Evolutionary conservation across 2,329 filamentous ascomycete genomes (phyloP).

Genomic region (Myriangium duriaei): DNA sequence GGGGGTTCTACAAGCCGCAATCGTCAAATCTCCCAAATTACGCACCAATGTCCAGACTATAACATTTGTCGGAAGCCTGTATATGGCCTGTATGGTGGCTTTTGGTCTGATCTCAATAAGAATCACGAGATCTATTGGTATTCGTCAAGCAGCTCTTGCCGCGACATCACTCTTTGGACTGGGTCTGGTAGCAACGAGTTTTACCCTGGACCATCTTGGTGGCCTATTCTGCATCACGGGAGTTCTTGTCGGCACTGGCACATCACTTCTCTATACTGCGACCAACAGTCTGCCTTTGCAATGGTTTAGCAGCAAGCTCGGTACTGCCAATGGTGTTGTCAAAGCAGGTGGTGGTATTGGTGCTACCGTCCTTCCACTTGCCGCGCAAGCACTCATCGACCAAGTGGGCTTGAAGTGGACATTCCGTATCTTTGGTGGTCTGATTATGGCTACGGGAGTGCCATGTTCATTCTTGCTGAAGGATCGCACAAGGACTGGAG

Average conservation of each 20-base stretch:
- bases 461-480: slow-evolving; percentile 44
- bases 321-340: slow-evolving; percentile 34
- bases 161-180: slow-evolving; percentile 40
- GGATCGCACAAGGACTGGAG: slow-evolving; percentile 28
- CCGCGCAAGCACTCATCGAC: slow-evolving; percentile 20
- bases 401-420: slow-evolving; percentile 38
- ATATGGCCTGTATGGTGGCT: slow-evolving; percentile 38
- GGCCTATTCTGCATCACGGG: slow-evolving; percentile 39
- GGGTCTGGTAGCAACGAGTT: slow-evolving; percentile 37
- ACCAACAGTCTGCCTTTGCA: slow-evolving; percentile 1
- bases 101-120: slow-evolving; percentile 41
- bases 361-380: slow-evolving; percentile 2
- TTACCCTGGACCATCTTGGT: slow-evolving; percentile 32
- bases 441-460: slow-evolving; percentile 40
- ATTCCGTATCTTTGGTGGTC: slow-evolving; percentile 41
- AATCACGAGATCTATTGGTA: slow-evolving; percentile 39
- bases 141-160: slow-evolving; percentile 33
- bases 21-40: slow-evolving; percentile 34
- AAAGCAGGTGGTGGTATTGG: slow-evolving; percentile 25
- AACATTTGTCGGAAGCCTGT: slow-evolving; percentile 46
- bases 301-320: slow-evolving; percentile 35
- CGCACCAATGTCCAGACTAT: slow-evolving; percentile 40
- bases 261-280: slow-evolving; percentile 7
- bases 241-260: slow-evolving; percentile 34
- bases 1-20: slow-evolving; percentile 47